Base-by-base conservation (phyloP, 106 monocot species). In the Platanthera guangdongensis region DNA sequence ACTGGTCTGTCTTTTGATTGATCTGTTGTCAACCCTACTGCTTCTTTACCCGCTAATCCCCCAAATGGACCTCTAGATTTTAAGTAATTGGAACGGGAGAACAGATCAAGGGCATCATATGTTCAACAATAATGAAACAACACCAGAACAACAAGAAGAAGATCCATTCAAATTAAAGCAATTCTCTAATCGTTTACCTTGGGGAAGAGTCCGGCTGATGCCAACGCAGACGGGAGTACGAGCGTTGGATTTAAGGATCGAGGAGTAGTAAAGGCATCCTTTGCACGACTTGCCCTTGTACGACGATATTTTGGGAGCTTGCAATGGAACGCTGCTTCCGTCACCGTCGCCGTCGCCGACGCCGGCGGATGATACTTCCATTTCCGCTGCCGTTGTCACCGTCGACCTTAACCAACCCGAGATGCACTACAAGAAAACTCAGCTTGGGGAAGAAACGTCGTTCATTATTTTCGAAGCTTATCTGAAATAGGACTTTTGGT, bases 181-280 rank as follows among this genome's bases (percentile, higher is more conserved):
- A 25, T 8, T 52, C 10, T 73, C 25, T 51, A 72, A 51, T 51
- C 21, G 72, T 22, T 10, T 9, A 99, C 96, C 96, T 83, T 93
- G 87, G 39, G 83, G 85, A 45, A 91, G 86, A 55, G 82, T 83
- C 53, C 96, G 68, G 80, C 81, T 74, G 87, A 96, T 71, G 78
- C 96, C 96, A 45, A 90, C 48, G 83, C 96, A 96, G 69, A 87
- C 28, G 50, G 96, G 96, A 10, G 80, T 89, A 14, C 83, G 80
- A 18, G 73, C 60, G 39, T 83, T 73, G 21, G 87, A 68, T 74
- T 89, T 90, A 77, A 83, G 85, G 48, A 83, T 14, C 3, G 96
- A 96, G 28, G 96, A 89, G 74, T 84, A 93, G 78, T 89, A 96
- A 55, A 96, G 93, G 81, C 89, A 93, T 0, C 96, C 96, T 75